Base-by-base conservation (phyloP, 371 early-diverging fungal species). In the Rhizopus sp. region DNA sequence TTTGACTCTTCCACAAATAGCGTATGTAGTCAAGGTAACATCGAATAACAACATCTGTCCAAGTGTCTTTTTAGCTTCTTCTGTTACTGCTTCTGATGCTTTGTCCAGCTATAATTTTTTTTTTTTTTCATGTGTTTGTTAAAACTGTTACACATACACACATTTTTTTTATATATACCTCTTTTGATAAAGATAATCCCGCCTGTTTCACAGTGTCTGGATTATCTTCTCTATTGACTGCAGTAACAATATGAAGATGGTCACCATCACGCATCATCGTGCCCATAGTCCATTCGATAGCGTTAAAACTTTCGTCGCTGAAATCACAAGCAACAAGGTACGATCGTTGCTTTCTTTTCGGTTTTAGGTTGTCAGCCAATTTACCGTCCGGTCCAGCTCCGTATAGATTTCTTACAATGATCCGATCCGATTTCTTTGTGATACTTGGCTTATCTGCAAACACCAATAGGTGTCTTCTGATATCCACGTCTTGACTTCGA, bases 201-300 rank as follows among this genome's bases (percentile, higher is more conserved):
- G 66, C 57, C 45, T 66, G 50, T 52, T 71, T 69, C 13, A 69
- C 69, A 34, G 55, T 40, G 4, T 73, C 73, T 0, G 66, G 66
- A 38, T 63, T 68, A 40, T 79, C 78, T 23, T 82, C 81, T 50
- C 67, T 46, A 29, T 70, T 72, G 0, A 80, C 71, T 12, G 78
- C 79, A 1, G 82, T 77, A 10, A 78, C 78, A 0, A 85, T 71
- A 55, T 81, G 74, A 29, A 83, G 37, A 32, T 72, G 73, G 49
- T 85, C 83, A 8, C 80, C 78, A 53, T 78, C 80, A 35, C 85
- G 73, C 60, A 85, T 69, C 44, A 83, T 77, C 0, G 85, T 85
- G 0, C 77, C 78, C 62, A 80, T 71, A 1, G 83, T 75, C 85
- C 85, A 85, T 47, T 85, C 83, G 10, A 80, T 68, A 5, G 76